Conservation (phyloP, 2,329 filamentous ascomycete species). For the Colletotrichum lindemuthianum region DNA sequence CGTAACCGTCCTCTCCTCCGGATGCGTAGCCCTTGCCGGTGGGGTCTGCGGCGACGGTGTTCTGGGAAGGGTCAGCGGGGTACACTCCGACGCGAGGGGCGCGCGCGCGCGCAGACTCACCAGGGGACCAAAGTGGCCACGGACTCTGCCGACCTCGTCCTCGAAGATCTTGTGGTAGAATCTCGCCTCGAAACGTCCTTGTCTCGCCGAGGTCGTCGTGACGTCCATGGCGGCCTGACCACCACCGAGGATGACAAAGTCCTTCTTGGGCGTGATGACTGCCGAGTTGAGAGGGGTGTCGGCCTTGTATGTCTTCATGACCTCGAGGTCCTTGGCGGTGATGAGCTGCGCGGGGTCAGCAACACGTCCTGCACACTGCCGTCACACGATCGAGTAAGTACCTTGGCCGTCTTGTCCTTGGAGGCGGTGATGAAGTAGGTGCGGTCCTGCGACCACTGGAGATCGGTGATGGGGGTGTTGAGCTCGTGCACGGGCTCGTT, state of each 20-base stretch:
- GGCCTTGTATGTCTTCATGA: constrained; percentile 90
- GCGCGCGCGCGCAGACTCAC: constrained; percentile 43
- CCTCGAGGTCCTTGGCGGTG: constrained; percentile 84
- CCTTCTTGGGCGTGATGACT: constrained; percentile 92
- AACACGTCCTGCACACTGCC: background rate
- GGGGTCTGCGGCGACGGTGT: constrained; percentile 95
- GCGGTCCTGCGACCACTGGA: constrained; percentile 93
- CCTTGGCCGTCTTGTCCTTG: constrained; percentile 97
- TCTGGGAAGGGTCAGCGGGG: constrained; percentile 50
- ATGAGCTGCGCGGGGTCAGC: constrained; percentile 68
- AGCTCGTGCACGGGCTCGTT: constrained; percentile 88
- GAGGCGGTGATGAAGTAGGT: constrained; percentile 98
- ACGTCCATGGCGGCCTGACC: constrained; percentile 99
- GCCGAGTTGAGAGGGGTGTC: constrained; percentile 98
- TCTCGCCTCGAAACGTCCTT: constrained; percentile 98
- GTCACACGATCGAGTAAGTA: constrained; percentile 44
- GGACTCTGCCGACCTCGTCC: constrained; percentile 96
- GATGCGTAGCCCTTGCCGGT: constrained; percentile 92
- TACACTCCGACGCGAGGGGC: too few species aligned
- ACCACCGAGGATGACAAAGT: constrained; percentile 97
- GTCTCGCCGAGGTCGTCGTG: constrained; percentile 89
- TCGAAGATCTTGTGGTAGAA: constrained; percentile 99
- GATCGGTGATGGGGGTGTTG: constrained; percentile 84
- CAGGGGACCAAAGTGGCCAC: constrained; percentile 95
- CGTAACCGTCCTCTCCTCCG: constrained; percentile 98